These are phyloP conservation scores for Globisporangium iwayamae DNA, from an alignment of 352 stramenopile species.

Conservation along the genomic window DNA sequence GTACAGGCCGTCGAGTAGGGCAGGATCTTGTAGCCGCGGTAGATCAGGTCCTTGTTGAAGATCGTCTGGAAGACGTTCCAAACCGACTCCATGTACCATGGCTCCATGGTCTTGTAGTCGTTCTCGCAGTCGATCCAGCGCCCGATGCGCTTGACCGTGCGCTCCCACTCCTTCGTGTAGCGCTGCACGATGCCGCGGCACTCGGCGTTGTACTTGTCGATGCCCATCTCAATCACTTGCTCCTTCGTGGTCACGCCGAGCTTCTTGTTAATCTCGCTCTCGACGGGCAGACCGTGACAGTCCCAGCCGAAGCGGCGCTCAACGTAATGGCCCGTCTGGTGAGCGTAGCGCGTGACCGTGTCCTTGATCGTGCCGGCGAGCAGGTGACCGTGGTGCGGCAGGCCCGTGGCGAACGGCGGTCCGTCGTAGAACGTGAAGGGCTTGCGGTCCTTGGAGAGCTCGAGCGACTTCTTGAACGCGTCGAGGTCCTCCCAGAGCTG, in stretches of 20 bases:
- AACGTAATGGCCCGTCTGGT: conserved; percentile 97
- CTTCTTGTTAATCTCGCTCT: conserved; percentile 99
- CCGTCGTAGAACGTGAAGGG: conserved; percentile 99
- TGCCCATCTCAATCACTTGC: conserved; percentile 97
- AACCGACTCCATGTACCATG: conserved; percentile 99
- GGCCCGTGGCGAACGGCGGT: conserved; percentile 97
- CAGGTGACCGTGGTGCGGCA: conserved; percentile 99
- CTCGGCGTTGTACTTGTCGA: conserved; percentile 98
- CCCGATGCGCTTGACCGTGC: conserved; percentile 96
- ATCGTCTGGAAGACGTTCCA: conserved; percentile 99
- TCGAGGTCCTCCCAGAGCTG: conserved; percentile 82
- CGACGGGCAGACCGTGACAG: conserved; percentile 98
- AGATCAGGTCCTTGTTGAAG: conserved; percentile 98
- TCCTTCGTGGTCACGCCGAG: conserved; percentile 97
- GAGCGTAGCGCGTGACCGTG: conserved; percentile 99
- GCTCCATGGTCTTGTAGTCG: conserved; percentile 99
- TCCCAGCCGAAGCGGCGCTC: conserved; percentile 98
- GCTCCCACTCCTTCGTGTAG: conserved; percentile 99
- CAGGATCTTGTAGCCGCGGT: conserved; percentile 99
- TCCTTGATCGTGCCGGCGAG: conserved; percentile 99
- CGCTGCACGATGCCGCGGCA: conserved; percentile 97
- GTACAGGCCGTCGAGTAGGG: conserved; percentile 97
- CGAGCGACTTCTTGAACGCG: conserved; percentile 90
- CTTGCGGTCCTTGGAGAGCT: conserved; percentile 90
- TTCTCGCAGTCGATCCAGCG: conserved; percentile 99